Conservation (phyloP, 108 stramenopile genomes). For the Pelagomonas calceolata region DNA sequence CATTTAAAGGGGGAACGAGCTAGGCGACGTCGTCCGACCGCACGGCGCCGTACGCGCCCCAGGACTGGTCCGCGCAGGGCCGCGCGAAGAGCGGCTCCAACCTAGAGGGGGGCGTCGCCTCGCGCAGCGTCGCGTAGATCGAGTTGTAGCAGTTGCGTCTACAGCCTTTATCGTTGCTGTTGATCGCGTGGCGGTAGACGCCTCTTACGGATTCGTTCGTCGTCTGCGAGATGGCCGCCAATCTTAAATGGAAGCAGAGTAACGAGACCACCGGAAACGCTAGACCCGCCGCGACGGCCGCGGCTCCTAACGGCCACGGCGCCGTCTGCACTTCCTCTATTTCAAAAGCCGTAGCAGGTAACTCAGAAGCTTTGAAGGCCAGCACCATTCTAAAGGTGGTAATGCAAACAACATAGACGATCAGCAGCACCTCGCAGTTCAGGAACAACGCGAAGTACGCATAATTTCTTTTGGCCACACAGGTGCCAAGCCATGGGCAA, state of each 20-base stretch:
- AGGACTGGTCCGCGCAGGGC: too few relatives aligned
- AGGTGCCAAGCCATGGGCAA: slow-evolving; percentile 91
- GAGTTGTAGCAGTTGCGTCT: background rate
- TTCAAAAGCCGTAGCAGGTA: background rate
- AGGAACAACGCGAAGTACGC: slow-evolving; percentile 65
- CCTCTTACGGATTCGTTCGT: background rate
- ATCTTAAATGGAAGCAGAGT: background rate
- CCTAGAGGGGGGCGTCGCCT: too few relatives aligned
- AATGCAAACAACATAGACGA: background rate
- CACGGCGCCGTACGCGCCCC: too few relatives aligned
- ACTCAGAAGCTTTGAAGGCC: background rate
- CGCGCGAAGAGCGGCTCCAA: too few relatives aligned
- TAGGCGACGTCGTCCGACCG: too few relatives aligned
- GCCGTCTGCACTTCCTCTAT: background rate
- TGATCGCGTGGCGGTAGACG: background rate
- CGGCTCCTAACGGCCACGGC: background rate
- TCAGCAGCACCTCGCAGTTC: background rate
- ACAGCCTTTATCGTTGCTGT: background rate
- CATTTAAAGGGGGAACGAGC: too few relatives aligned
- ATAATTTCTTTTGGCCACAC: slow-evolving; percentile 88
- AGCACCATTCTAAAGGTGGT: background rate
- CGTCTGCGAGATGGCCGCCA: background rate
- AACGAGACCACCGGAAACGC: background rate
- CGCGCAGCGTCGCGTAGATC: too few relatives aligned
- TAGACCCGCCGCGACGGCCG: background rate